Evolutionary conservation across 148 eudicot species (phyloP).

Genomic region (Beta vulgaris): DNA sequence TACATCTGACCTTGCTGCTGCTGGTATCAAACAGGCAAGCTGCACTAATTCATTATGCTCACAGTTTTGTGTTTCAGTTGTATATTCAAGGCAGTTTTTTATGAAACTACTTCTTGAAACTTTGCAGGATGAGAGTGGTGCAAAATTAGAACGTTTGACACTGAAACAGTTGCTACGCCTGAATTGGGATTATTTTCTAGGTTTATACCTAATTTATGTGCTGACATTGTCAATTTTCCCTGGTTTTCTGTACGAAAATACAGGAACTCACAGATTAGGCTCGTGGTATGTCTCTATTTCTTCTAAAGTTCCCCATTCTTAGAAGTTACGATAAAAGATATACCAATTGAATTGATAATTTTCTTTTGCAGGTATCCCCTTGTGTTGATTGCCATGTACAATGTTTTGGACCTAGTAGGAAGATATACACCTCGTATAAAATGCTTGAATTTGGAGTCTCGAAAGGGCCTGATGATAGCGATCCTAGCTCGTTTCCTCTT

Average conservation of each 20-base stretch:
- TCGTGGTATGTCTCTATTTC: constrained; percentile 43
- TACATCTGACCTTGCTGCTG: constrained; percentile 51
- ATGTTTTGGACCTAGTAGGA: constrained; percentile 50
- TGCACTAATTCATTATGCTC: neutral
- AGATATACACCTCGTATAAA: constrained; percentile 51
- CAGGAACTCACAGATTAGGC: constrained; percentile 56
- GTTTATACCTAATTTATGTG: constrained; percentile 52
- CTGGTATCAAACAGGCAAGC: constrained; percentile 42
- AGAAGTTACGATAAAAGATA: neutral
- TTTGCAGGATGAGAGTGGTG: constrained; percentile 31
- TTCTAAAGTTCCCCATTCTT: neutral
- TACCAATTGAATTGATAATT: neutral
- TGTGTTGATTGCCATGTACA: constrained; percentile 63
- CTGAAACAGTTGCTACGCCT: constrained; percentile 47
- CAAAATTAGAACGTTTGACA: constrained; percentile 35
- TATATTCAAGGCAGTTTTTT: neutral
- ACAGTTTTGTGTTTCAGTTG: neutral
- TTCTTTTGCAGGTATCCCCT: constrained; percentile 49
- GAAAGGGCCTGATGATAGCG: constrained; percentile 43
- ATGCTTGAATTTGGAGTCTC: constrained; percentile 35
- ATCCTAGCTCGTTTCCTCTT: constrained; percentile 44
- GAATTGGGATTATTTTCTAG: constrained; percentile 59
- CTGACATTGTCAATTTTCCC: constrained; percentile 76
- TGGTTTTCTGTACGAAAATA: constrained; percentile 68
- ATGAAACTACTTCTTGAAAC: neutral